Conservation (phyloP, 257 asterid species). For the Capsicum pubescens region DNA sequence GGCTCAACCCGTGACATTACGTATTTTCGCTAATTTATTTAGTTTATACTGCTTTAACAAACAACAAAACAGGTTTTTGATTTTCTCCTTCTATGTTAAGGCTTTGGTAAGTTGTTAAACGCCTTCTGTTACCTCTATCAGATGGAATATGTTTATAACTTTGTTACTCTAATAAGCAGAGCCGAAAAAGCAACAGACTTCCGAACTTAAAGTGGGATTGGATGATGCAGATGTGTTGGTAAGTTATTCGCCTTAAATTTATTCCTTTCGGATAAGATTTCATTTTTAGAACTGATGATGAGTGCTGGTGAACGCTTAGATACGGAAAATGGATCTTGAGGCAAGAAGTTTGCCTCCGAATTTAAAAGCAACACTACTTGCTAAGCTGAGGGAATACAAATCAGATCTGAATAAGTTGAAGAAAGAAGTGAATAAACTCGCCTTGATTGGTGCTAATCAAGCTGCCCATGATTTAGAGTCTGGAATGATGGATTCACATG, state of each 20-base stretch:
- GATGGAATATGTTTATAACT: neutral
- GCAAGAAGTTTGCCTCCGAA: slow-evolving; percentile 92
- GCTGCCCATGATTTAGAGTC: slow-evolving; percentile 69
- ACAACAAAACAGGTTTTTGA: neutral
- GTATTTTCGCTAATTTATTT: neutral
- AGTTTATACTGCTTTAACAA: neutral
- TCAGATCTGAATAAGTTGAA: slow-evolving; percentile 88
- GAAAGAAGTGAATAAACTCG: slow-evolving; percentile 76
- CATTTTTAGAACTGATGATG: slow-evolving; percentile 23
- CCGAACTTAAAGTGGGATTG: slow-evolving; percentile 73
- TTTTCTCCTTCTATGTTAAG: neutral
- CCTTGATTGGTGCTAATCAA: slow-evolving; percentile 54
- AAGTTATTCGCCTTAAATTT: slow-evolving; percentile 22
- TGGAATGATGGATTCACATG: slow-evolving; percentile 65
- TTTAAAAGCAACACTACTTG: slow-evolving; percentile 81
- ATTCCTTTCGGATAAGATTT: neutral
- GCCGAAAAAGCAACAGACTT: slow-evolving; percentile 60
- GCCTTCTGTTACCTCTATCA: neutral
- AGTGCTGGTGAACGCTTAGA: slow-evolving; percentile 46
- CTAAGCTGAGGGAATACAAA: slow-evolving; percentile 94
- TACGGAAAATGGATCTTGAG: slow-evolving; percentile 93
- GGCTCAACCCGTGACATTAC: no score
- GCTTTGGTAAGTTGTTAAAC: slow-evolving; percentile 3
- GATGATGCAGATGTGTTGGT: slow-evolving; percentile 91
- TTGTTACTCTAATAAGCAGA: slow-evolving; percentile 51